These are phyloP conservation scores for Phyllosticta citribraziliensis DNA, from an alignment of 2,329 filamentous ascomycete genomes.

Conservation along the genomic window DNA sequence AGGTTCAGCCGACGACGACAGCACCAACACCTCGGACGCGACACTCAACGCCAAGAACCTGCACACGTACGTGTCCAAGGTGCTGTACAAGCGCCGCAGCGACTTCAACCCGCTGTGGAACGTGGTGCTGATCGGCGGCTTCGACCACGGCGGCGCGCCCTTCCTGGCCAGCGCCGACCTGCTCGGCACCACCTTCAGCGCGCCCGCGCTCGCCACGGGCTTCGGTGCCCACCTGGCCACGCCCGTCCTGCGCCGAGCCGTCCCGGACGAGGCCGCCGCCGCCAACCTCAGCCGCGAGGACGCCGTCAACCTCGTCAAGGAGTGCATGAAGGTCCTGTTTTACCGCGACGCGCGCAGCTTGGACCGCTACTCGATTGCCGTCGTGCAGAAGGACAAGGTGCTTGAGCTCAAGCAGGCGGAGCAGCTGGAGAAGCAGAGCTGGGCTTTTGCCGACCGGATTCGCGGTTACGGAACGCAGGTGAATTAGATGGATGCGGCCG, in stretches of 20 bases:
- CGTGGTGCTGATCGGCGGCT: conserved; percentile 78
- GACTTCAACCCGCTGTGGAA: conserved; percentile 99
- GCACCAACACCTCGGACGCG: conserved; percentile 25
- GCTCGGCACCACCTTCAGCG: conserved; percentile 81
- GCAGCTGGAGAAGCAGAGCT: conserved; percentile 90
- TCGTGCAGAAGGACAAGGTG: conserved; percentile 72
- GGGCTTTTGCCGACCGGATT: conserved; percentile 94
- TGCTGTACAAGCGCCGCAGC: conserved; percentile 88
- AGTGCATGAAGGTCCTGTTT: conserved; percentile 97
- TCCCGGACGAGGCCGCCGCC: conserved; percentile 73
- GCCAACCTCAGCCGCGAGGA: conserved; percentile 63
- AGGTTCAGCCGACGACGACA: conserved; percentile 22
- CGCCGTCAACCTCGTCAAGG: conserved; percentile 71
- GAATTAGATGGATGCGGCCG: not conserved
- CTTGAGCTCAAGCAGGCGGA: conserved; percentile 76
- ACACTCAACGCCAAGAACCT: conserved; percentile 81
- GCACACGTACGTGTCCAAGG: conserved; percentile 91
- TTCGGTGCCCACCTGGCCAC: conserved; percentile 89
- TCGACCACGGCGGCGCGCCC: conserved; percentile 66
- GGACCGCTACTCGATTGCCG: conserved; percentile 83
- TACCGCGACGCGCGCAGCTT: conserved; percentile 92
- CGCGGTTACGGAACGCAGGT: conserved; percentile 85
- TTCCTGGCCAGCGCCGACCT: conserved; percentile 91
- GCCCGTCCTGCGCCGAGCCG: conserved; percentile 75
- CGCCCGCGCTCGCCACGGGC: conserved; percentile 83